A percentile compares a stretch with the other conserved stretches of the same genome.
phyloP scores from a whole-genome alignment of 2,329 filamentous ascomycete genomes.

The Lecanicillium sp. region DNA sequence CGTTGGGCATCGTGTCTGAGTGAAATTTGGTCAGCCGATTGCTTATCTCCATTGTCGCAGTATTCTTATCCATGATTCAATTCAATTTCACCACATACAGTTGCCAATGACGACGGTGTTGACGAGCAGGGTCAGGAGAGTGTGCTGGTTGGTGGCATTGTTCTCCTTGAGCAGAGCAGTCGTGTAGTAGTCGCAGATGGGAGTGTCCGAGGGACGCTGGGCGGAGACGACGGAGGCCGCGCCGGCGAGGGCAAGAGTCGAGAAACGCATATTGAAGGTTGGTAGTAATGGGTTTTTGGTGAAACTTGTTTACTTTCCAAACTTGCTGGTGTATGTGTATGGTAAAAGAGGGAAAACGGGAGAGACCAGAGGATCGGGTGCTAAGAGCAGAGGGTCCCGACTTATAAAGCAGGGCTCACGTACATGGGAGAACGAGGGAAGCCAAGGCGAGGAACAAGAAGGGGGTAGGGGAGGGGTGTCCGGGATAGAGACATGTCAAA shows the following conservation, averaged over 20 bases:
- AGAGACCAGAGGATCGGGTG: too few relatives aligned
- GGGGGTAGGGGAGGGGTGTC: too few relatives aligned
- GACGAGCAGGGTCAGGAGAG: conserved; percentile 48
- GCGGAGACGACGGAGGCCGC: conserved; percentile 13
- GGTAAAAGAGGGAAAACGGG: too few relatives aligned
- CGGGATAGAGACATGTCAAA: too few relatives aligned
- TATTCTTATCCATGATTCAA: too few relatives aligned
- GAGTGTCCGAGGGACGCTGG: conserved; percentile 36
- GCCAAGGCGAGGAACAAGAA: too few relatives aligned
- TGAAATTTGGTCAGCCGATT: background rate
- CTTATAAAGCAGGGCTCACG: too few relatives aligned
- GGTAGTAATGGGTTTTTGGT: too few relatives aligned
- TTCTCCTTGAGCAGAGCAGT: conserved; percentile 50
- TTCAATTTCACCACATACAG: conserved; percentile 28
- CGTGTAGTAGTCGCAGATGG: conserved; percentile 59
- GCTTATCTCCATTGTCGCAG: conserved; percentile 1
- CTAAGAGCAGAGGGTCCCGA: too few relatives aligned
- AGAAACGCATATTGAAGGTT: conserved; percentile 17
- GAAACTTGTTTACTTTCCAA: too few relatives aligned
- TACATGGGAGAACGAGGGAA: too few relatives aligned
- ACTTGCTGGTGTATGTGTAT: too few relatives aligned
- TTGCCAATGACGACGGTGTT: conserved; percentile 60
- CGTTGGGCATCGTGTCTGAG: conserved; percentile 45
- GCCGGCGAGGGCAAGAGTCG: conserved; percentile 13
- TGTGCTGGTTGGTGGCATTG: conserved; percentile 49